Percentiles rank a stretch among this genome's conserved stretches.
Evolutionary conservation across 768 basidiomycete genomes (phyloP).

Genomic region (Pulveroboletus sp.): DNA sequence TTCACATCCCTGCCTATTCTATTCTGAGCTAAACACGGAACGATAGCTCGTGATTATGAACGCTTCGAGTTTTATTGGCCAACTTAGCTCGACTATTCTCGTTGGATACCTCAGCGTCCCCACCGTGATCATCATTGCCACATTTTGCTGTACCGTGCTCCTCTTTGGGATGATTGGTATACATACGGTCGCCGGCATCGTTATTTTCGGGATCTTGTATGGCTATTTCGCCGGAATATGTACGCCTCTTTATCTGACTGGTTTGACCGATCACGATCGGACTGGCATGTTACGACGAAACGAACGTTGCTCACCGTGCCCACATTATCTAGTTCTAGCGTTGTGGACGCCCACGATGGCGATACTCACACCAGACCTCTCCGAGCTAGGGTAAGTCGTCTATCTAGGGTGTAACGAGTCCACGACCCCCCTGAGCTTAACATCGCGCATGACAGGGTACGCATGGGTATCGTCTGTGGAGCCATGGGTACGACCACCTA

Average conservation of each 20-base stretch:
- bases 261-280: not conserved
- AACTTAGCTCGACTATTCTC: conserved; percentile 45
- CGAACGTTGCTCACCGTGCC: not conserved
- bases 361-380: conserved; percentile 40
- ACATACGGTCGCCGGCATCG: conserved; percentile 34
- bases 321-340: conserved; percentile 29
- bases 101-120: conserved; percentile 41
- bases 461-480: conserved; percentile 48
- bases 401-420: too few relatives aligned
- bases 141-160: conserved; percentile 35
- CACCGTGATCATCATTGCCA: conserved; percentile 33
- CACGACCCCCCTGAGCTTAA: not conserved
- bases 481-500: conserved; percentile 34
- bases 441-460: conserved; percentile 21
- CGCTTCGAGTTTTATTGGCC: conserved; percentile 48
- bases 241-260: conserved; percentile 14
- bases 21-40: not conserved
- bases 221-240: conserved; percentile 51
- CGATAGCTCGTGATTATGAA: conserved; percentile 53
- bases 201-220: conserved; percentile 42
- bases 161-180: conserved; percentile 48
- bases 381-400: conserved; percentile 46
- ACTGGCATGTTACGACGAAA: not conserved
- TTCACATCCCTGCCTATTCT: not conserved
- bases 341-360: conserved; percentile 42